Base-by-base conservation (phyloP, 1,139 yeast species). In the Candida tropicalis region DNA sequence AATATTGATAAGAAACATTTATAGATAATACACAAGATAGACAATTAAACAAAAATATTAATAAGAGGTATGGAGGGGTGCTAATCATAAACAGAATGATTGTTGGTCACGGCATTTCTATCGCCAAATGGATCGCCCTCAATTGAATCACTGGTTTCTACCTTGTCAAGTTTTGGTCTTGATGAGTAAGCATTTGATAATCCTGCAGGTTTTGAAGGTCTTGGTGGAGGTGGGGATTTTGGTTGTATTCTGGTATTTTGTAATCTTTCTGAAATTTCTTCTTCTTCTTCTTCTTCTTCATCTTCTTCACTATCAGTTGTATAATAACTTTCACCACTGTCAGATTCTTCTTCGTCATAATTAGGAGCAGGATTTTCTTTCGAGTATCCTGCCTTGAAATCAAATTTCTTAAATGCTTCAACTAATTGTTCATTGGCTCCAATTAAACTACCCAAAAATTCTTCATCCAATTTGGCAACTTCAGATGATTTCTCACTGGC, bases 361-460 rank as follows among this genome's bases (percentile, higher is more conserved):
- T 53, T 48, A 8, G 73, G 74, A 1, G 73, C 73, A 0, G 74
- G 72, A 38, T 65, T 67, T 3, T 57, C 65, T 2, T 51, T 64
- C 2, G 67, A 55, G 45, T 66, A 66, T 2, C 79, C 78, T 33
- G 74, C 64, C 44, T 65, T 60, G 2, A 52, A 44, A 50, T 91
- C 96, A 60, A 82, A 90, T 47, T 72, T 66, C 54, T 83, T 81
- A 56, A 93, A 74, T 0, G 90, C 84, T 4, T 70, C 70, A 9
- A 93, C 95, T 50, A 93, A 75, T 57, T 86, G 91, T 56, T 93
- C 99, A 60, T 93, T 93, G 39, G 97, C 95, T 51, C 81, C 85
- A 47, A 93, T 80, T 52, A 93, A 73, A 40, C 91, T 78, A 8
- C 97, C 98, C 54, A 93, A 68, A 52, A 84, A 86, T 58, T 88